Base-by-base conservation (phyloP, 2,329 filamentous ascomycete species). In the Fusarium concolor region DNA sequence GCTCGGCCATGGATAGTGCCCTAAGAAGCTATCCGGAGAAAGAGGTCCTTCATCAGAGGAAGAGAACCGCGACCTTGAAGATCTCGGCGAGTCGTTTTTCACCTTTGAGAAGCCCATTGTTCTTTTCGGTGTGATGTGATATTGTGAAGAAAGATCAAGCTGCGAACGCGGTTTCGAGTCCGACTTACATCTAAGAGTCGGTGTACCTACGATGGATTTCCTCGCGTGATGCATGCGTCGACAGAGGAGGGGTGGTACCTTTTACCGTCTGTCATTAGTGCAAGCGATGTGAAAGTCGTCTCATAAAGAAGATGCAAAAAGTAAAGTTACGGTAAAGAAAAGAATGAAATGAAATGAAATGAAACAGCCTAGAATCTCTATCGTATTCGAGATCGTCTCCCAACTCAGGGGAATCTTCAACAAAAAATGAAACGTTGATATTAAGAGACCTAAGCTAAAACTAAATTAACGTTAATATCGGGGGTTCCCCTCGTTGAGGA, bases 141-240 rank as follows among this genome's bases (percentile, higher is more conserved):
- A 43, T 41, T 47, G 44, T 31, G 26, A 42, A 64, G 39, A 59
- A 46, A 29, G 29, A 12, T 31, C 29, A 59, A 53, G 29, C 39
- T 52, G 33, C 17, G 5, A 38, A 33, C 24, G 22, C 51, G 41
- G 17, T 56, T 24, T 39, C 31, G 14, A 44, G 22, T 15, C 28
- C 35, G n/a, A 18, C 31, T 58, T 64, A 44, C 52, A 38, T 43
- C 22, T 44, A 65, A 64, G 45, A 52, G 61, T 64, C 61, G 61
- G 61, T 65, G 61, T 64, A 64, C 35, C 28, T 44, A 35, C 37
- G 45, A 46, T 42, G 31, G 45, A 46, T 42, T 45, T 38, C 28
- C 61, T 64, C 52, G 61, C 52, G 61, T 64, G 61, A 59, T 64
- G 60, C 41, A 47, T 64, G 60, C 59, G 60, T 64, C 45, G 59